Evolutionary conservation across 352 stramenopile species (phyloP), one percentile per base, ranked within the genome.

Genomic region (Phytopythium oedochilum): DNA sequence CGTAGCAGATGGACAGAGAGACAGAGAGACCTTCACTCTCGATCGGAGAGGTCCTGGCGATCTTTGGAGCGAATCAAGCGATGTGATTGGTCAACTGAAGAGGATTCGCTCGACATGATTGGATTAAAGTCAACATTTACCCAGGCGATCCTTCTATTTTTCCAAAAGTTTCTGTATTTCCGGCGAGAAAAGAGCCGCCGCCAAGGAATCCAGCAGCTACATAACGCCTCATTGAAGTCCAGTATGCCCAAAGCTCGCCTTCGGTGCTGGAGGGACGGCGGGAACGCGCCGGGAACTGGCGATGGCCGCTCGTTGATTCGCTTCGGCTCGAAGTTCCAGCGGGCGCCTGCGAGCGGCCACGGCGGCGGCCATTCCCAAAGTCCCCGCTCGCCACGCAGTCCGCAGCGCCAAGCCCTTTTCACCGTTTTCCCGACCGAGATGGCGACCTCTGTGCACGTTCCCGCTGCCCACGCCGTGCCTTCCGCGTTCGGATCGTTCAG

Each of bases 21-120:
- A 9, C 12, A 20, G 20, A 20, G 3, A 23, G 23, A 48, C 42
- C 42, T 48, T 32, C 42, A 48, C 42, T 48, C 42, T 48, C 11
- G 39, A 44, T 10, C 9, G 36, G 26, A 1, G 7, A 44, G 38
- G n/a, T 46, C 14, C 10, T 11, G 9, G 47, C 46, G 60, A 74
- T 70, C 61, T 73, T 72, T 72, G 47, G 42, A 63, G 55, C n/a
- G 42, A 68, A 59, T 63, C 23, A n/a, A 34, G 47, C 53, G 18
- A 12, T 63, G 22, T 64, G 45, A 69, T 70, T 63, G 59, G 62
- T 2, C 5, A 4, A 0, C 25, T 35, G 12, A 7, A 3, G 3
- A 1, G 0, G 17, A 18, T 29, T 18, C n/a, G n/a, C n/a, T n/a
- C n/a, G n/a, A n/a, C n/a, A n/a, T 46, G 15, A 52, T 57, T 70